Evolutionary conservation across 306 rosid genomes (phyloP).

Genomic region (Lathyrus tuberosus): DNA sequence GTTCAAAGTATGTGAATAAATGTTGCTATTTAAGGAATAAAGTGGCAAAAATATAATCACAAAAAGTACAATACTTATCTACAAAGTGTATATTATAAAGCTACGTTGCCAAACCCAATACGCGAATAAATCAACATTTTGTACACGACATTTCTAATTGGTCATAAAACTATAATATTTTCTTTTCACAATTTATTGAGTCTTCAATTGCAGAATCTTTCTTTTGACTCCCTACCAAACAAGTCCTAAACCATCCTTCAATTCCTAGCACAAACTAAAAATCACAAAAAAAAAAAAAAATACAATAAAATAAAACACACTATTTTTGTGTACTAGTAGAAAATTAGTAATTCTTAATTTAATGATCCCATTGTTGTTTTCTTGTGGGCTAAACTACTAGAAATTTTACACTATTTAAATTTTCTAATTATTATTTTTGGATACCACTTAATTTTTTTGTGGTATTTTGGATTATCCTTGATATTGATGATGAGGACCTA

Average conservation of each 20-base stretch:
- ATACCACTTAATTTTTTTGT: background rate
- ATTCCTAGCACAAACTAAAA: constrained; percentile 29
- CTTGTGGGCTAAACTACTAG: constrained; percentile 33
- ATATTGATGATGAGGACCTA: constrained; percentile 56
- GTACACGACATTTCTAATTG: constrained; percentile 40
- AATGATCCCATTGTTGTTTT: constrained; percentile 33
- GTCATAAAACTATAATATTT: constrained; percentile 31
- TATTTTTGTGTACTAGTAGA: constrained; percentile 15
- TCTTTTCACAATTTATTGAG: constrained; percentile 28
- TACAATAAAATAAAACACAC: background rate
- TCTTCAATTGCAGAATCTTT: constrained; percentile 39
- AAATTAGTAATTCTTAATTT: constrained; percentile 16
- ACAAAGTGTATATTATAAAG: constrained; percentile 39
- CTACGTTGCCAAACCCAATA: constrained; percentile 44
- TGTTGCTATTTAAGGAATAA: too few relatives aligned
- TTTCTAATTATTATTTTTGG: background rate
- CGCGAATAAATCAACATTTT: constrained; percentile 39
- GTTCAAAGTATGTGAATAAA: constrained; percentile 15
- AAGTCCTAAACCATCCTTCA: constrained; percentile 22
- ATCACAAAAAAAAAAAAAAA: background rate
- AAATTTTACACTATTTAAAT: constrained; percentile 19
- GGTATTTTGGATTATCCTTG: constrained; percentile 38
- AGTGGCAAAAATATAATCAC: constrained; percentile 25
- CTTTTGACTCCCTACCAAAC: constrained; percentile 37
- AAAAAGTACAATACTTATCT: constrained; percentile 44